These are phyloP conservation scores for Acacia confusa DNA, from an alignment of 306 rosid species.

Conservation along the genomic window DNA sequence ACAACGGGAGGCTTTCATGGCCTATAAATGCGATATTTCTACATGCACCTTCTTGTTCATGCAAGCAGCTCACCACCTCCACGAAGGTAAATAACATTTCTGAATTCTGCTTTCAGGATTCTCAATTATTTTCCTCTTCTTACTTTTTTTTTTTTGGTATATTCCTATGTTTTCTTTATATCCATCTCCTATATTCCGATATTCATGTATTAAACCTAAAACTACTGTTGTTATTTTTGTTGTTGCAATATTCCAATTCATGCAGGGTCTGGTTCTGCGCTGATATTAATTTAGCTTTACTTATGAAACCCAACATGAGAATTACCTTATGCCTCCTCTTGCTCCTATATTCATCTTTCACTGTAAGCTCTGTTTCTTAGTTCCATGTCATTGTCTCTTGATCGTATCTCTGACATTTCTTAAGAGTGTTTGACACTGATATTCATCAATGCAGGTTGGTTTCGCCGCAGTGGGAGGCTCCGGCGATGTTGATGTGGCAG, in stretches of 20 bases:
- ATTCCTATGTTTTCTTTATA: neutral
- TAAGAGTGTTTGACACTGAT: neutral
- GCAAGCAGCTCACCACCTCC: neutral
- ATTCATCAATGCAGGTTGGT: neutral
- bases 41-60: neutral
- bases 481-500: neutral
- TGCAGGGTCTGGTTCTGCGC: neutral
- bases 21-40: neutral
- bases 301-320: neutral
- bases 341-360: constrained; percentile 44
- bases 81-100: neutral
- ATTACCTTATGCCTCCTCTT: constrained; percentile 28
- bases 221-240: neutral
- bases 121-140: neutral
- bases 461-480: neutral
- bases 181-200: neutral
- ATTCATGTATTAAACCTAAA: neutral
- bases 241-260: neutral
- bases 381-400: neutral
- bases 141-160: neutral
- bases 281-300: neutral
- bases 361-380: constrained; percentile 46
- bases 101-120: neutral
- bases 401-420: neutral
- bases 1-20: neutral